These are phyloP conservation scores for Ceratobasidium theobromae DNA, from an alignment of 1,284 basidiomycete species.

Conservation along the genomic window DNA sequence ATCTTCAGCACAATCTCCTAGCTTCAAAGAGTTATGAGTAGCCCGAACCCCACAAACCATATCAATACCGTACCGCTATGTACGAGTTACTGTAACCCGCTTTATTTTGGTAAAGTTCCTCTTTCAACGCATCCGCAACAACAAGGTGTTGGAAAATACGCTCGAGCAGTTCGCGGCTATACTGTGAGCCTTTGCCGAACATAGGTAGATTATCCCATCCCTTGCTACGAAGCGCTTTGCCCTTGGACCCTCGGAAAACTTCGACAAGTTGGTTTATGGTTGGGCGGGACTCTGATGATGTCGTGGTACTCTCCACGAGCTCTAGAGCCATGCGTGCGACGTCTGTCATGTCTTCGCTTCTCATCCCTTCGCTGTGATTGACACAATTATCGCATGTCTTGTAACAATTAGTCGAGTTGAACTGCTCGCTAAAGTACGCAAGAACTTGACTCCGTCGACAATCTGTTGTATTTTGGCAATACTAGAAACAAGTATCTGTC, in stretches of 20 bases:
- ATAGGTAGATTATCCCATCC: slow-evolving; percentile 52
- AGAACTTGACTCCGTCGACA: slow-evolving; percentile 88
- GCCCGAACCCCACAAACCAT: not conserved
- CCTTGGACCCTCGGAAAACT: slow-evolving; percentile 64
- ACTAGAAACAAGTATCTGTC: slow-evolving; percentile 43
- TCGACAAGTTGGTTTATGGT: slow-evolving; percentile 51
- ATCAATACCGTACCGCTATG: slow-evolving; percentile 40
- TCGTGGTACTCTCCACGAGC: slow-evolving; percentile 56
- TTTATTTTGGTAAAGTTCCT: slow-evolving; percentile 41
- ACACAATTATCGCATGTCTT: slow-evolving; percentile 76
- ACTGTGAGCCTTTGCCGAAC: slow-evolving; percentile 55
- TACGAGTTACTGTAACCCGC: slow-evolving; percentile 46
- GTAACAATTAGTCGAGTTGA: slow-evolving; percentile 59
- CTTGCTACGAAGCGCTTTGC: slow-evolving; percentile 51
- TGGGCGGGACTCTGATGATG: slow-evolving; percentile 52
- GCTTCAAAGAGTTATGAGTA: slow-evolving; percentile 35
- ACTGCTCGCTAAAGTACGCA: slow-evolving; percentile 66
- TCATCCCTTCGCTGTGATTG: slow-evolving; percentile 47
- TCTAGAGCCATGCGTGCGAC: slow-evolving; percentile 53
- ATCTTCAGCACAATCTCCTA: slow-evolving; percentile 38
- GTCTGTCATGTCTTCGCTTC: slow-evolving; percentile 54
- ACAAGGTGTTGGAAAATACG: slow-evolving; percentile 63
- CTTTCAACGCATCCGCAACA: slow-evolving; percentile 47
- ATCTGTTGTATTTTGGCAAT: slow-evolving; percentile 78
- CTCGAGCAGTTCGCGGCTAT: slow-evolving; percentile 53